Conservation (phyloP, 1,284 basidiomycete genomes). For the Coniophora puteana region DNA sequence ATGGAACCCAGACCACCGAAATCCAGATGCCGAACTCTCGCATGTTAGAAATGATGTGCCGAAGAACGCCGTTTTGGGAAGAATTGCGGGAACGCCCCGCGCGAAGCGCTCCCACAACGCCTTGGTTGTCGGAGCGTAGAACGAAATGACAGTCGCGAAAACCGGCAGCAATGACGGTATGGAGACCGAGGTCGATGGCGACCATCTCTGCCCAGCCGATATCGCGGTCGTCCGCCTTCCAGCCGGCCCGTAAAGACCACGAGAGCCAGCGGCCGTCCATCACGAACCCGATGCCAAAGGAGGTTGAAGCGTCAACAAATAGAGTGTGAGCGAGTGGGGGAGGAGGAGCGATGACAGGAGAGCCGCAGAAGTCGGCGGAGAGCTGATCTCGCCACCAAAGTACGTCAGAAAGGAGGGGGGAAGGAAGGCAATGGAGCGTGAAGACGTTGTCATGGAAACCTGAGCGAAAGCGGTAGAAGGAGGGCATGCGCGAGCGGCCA, state of each 20-base stretch:
- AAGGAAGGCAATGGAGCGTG: not conserved
- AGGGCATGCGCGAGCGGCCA: slow-evolving; percentile 15
- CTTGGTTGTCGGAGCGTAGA: slow-evolving; percentile 31
- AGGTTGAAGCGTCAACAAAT: too few relatives aligned
- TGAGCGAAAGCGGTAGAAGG: slow-evolving; percentile 13
- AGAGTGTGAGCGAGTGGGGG: slow-evolving; percentile 1
- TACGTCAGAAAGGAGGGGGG: not conserved
- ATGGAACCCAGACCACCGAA: slow-evolving; percentile 19
- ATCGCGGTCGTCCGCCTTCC: slow-evolving; percentile 26
- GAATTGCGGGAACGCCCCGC: slow-evolving; percentile 11
- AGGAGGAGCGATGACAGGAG: not conserved
- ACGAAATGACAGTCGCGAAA: slow-evolving; percentile 11
- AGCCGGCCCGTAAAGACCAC: slow-evolving; percentile 15
- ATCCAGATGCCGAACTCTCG: slow-evolving; percentile 18
- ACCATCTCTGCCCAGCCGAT: slow-evolving; percentile 33
- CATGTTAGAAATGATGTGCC: slow-evolving; percentile 19
- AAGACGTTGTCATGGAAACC: slow-evolving; percentile 9
- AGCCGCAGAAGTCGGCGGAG: not conserved
- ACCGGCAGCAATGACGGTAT: slow-evolving; percentile 8
- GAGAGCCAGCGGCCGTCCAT: slow-evolving; percentile 22
- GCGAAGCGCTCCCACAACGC: slow-evolving; percentile 25
- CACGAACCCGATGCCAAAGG: slow-evolving; percentile 25
- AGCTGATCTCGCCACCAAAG: not conserved
- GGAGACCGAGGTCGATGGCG: slow-evolving; percentile 30
- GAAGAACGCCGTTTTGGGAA: slow-evolving; percentile 23